These are phyloP conservation scores for Pyrenophora graminea DNA, from an alignment of 2,329 filamentous ascomycete genomes.

Conservation along the genomic window DNA sequence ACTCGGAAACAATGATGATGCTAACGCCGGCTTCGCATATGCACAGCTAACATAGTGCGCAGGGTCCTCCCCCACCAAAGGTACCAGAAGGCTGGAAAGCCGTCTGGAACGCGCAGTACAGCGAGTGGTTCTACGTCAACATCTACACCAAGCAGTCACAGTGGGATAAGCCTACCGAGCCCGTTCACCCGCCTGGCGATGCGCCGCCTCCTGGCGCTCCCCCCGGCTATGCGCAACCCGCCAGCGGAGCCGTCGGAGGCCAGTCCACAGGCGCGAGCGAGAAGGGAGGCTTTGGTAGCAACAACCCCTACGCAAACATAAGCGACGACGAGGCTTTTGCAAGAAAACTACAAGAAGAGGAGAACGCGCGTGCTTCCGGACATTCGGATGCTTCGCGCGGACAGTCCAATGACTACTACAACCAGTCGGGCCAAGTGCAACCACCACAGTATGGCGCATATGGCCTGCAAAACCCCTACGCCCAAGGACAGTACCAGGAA, in stretches of 20 bases:
- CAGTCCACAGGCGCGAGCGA: constrained; percentile 44
- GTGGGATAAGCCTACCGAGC: constrained; percentile 81
- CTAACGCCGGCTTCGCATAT: constrained; percentile 2
- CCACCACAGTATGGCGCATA: constrained; percentile 25
- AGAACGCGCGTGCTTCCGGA: constrained; percentile 64
- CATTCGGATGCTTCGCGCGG: constrained; percentile 47
- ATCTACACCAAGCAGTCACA: constrained; percentile 84
- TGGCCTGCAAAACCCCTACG: constrained; percentile 30
- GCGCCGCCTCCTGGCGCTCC: constrained; percentile 64
- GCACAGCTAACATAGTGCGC: constrained; percentile 10
- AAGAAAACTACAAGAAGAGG: constrained; percentile 79
- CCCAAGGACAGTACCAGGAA: constrained; percentile 17
- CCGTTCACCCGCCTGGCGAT: constrained; percentile 60
- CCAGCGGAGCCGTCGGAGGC: constrained; percentile 40
- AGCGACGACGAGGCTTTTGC: constrained; percentile 76
- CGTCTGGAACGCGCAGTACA: constrained; percentile 83
- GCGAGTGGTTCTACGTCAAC: constrained; percentile 94
- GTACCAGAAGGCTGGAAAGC: constrained; percentile 83
- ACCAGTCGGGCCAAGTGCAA: constrained; percentile 11
- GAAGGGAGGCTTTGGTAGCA: constrained; percentile 55
- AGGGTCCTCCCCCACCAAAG: constrained; percentile 61
- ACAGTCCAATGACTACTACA: constrained; percentile 56
- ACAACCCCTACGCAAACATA: constrained; percentile 69
- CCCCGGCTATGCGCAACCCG: constrained; percentile 65
- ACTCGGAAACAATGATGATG: not conserved